Evolutionary conservation across 306 rosid genomes (phyloP), one percentile per base, ranked within the genome.

Genomic region (Spatholobus suberectus): DNA sequence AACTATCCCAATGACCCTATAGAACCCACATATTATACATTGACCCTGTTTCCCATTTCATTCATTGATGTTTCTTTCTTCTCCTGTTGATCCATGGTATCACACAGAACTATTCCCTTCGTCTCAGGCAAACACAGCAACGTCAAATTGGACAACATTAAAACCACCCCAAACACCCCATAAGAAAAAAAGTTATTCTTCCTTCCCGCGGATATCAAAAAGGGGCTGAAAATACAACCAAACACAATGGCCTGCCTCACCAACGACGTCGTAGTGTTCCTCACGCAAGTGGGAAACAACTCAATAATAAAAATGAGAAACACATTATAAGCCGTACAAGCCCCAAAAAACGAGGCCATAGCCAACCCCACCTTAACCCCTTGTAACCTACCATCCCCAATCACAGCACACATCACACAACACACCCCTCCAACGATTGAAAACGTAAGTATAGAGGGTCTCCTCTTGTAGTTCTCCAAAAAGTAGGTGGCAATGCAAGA

Each of bases 241-340:
- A 63, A 70, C 7, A 73, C 72, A 17, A 72, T 34, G 0, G 81
- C 79, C 10, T 85, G 91, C 54, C 91, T 61, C 55, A 81, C 76
- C 58, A 88, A 20, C 0, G 89, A 63, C 0, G 88, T 77, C 1
- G 85, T 65, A 2, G 86, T 83, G 80, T 83, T 88, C 75, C 89
- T 83, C 62, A 88, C 89, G 62, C 86, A 40, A 4, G 89, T 85
- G 0, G 91, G 91, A 46, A 88, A 88, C 43, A 88, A 1, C 82
- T 88, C 91, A 18, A 85, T 52, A 0, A 59, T 78, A 55, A 61
- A 88, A 34, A 88, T 75, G 0, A 86, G 65, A 12, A 85, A 17
- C 26, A 88, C 49, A 52, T 83, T 70, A 24, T 58, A 79, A 11
- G 89, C 81, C 0, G 83, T 65, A 0, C 71, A 10, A 2, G 81